phyloP scores from a whole-genome alignment of 352 stramenopile species.

The Peronosclerospora sorghi region DNA sequence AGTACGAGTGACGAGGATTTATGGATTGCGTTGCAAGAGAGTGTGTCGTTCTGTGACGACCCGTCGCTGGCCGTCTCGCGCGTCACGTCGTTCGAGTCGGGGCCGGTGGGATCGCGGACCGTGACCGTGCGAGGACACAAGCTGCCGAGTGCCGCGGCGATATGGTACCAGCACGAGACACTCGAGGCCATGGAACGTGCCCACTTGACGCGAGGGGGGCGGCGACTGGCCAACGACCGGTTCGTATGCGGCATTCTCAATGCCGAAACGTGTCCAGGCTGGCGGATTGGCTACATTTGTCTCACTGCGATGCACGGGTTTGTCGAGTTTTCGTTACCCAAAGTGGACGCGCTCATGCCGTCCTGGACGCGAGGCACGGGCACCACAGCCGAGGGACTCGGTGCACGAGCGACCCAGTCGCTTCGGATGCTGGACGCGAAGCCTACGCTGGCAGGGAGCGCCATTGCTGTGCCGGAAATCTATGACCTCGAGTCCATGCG shows the following conservation, averaged over 20 bases:
- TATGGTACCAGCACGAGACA: constrained; percentile 24
- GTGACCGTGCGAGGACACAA: constrained; percentile 25
- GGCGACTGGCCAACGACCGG: constrained; percentile 44
- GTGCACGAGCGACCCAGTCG: constrained; percentile 2
- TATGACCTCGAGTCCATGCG: constrained; percentile 83
- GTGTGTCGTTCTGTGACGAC: constrained; percentile 59
- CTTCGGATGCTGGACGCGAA: constrained; percentile 3
- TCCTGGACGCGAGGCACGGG: constrained; percentile 24
- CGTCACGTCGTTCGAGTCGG: constrained; percentile 1
- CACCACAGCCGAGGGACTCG: background rate
- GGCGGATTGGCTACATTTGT: constrained; percentile 67
- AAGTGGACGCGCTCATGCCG: constrained; percentile 44
- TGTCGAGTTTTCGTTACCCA: constrained; percentile 63
- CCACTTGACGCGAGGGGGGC: constrained; percentile 47
- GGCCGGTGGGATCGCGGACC: constrained; percentile 6
- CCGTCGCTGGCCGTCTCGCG: constrained; percentile 42
- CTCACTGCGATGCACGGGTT: constrained; percentile 69
- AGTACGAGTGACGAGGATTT: constrained; percentile 69
- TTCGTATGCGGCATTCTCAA: constrained; percentile 65
- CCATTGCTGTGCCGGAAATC: constrained; percentile 49
- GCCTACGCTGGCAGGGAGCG: constrained; percentile 8
- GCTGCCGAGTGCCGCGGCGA: constrained; percentile 18
- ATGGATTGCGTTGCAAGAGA: constrained; percentile 69
- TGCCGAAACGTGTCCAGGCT: constrained; percentile 56
- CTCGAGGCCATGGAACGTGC: constrained; percentile 37